phyloP scores from a whole-genome alignment of 306 rosid species.

The Fagus crenata region DNA sequence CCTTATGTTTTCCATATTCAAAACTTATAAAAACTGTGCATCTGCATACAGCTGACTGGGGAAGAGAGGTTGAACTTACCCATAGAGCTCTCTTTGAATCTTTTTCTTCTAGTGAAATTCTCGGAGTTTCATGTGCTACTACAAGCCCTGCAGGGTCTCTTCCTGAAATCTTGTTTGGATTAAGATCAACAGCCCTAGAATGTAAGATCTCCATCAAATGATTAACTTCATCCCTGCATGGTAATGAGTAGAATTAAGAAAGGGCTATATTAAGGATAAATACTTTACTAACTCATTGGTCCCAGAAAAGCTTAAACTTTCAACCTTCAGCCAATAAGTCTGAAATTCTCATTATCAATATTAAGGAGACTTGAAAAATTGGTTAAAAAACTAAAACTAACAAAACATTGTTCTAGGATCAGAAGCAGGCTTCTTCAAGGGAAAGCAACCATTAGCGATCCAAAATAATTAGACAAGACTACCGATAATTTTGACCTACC shows the following conservation, averaged over 20 bases:
- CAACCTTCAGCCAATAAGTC: background rate
- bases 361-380: background rate
- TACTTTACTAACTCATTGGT: background rate
- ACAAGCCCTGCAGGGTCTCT: slow-evolving; percentile 41
- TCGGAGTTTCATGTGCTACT: slow-evolving; percentile 30
- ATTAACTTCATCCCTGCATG: slow-evolving; percentile 68
- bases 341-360: background rate
- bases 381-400: background rate
- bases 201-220: slow-evolving; percentile 62
- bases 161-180: slow-evolving; percentile 22
- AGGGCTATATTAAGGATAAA: background rate
- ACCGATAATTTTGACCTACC: slow-evolving; percentile 30
- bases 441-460: background rate
- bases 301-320: background rate
- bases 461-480: background rate
- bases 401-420: background rate
- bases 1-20: background rate
- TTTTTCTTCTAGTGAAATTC: slow-evolving; percentile 38
- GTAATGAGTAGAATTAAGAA: slow-evolving; percentile 7
- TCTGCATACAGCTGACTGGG: slow-evolving; percentile 50
- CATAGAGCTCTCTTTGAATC: slow-evolving; percentile 38
- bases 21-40: background rate
- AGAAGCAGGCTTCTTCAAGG: background rate
- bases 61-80: slow-evolving; percentile 59
- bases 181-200: slow-evolving; percentile 59